phyloP scores from a whole-genome alignment of 192 early-diverging fungal species.

The Linnemannia exigua region DNA sequence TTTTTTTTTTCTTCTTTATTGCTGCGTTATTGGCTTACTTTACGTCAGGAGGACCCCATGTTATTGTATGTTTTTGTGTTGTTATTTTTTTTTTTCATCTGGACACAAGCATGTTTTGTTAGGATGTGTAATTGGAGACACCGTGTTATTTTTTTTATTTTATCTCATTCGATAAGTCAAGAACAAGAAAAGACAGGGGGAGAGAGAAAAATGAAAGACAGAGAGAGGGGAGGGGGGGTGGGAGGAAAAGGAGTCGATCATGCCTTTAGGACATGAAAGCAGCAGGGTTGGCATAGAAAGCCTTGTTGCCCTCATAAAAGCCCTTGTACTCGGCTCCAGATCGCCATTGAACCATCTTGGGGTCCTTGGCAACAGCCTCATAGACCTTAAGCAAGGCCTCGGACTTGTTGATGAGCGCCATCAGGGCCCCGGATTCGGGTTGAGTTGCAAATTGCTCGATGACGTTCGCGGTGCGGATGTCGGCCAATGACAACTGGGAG shows the following conservation, averaged over 20 bases:
- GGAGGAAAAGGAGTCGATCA: too few species aligned
- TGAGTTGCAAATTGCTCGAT: constrained; percentile 25
- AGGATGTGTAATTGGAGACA: too few species aligned
- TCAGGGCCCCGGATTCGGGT: not conserved
- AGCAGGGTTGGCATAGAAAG: constrained; percentile 28
- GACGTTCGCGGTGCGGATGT: constrained; percentile 21
- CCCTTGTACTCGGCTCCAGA: not conserved
- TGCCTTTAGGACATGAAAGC: not conserved
- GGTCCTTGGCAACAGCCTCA: constrained; percentile 27
- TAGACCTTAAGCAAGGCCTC: constrained; percentile 17
- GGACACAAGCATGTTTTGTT: too few species aligned
- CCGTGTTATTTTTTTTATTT: too few species aligned
- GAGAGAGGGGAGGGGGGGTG: not conserved
- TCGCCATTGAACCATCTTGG: constrained; percentile 41
- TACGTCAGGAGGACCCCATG: too few species aligned
- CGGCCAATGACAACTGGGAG: constrained; percentile 36
- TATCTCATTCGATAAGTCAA: not conserved
- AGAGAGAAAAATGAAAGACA: not conserved
- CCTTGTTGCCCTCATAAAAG: not conserved
- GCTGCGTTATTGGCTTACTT: too few species aligned
- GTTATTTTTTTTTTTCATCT: too few species aligned
- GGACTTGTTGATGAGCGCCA: constrained; percentile 26
- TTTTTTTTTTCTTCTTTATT: not conserved
- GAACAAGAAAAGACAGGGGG: not conserved
- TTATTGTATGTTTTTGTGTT: too few species aligned